Conservation (phyloP, 2,329 filamentous ascomycete species). For the Falciphora oryzae region DNA sequence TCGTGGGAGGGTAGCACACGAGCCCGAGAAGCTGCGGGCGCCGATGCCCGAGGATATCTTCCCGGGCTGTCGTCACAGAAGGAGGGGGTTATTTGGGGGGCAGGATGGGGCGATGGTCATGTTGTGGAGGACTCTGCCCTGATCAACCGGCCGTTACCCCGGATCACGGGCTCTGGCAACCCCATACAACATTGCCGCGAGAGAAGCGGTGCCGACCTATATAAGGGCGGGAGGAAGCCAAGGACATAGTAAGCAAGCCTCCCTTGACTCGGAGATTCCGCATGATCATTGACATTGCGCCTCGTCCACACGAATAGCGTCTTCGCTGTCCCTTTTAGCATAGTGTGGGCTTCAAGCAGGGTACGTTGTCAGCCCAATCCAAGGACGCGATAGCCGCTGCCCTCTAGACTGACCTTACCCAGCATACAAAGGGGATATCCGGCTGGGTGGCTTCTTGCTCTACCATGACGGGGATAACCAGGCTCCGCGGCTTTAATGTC, state of each 20-base stretch:
- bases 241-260: not conserved
- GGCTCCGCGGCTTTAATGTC: conserved; percentile 24
- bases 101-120: not conserved
- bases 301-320: not conserved
- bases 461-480: conserved; percentile 1
- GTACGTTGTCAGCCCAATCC: not conserved
- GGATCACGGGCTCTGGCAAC: not conserved
- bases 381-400: not conserved
- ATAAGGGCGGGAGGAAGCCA: not conserved
- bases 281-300: not conserved
- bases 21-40: not conserved
- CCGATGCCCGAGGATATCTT: no score
- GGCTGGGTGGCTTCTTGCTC: no score
- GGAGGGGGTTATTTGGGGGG: no score
- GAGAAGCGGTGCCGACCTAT: not conserved
- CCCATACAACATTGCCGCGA: not conserved
- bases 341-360: no score
- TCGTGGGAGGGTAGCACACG: not conserved
- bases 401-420: not conserved
- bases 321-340: no score
- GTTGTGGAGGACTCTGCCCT: not conserved
- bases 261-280: not conserved
- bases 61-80: no score
- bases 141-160: not conserved
- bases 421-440: not conserved